These are phyloP conservation scores for Pyronema domesticum DNA, from an alignment of 495 filamentous ascomycete genomes.

Conservation along the genomic window DNA sequence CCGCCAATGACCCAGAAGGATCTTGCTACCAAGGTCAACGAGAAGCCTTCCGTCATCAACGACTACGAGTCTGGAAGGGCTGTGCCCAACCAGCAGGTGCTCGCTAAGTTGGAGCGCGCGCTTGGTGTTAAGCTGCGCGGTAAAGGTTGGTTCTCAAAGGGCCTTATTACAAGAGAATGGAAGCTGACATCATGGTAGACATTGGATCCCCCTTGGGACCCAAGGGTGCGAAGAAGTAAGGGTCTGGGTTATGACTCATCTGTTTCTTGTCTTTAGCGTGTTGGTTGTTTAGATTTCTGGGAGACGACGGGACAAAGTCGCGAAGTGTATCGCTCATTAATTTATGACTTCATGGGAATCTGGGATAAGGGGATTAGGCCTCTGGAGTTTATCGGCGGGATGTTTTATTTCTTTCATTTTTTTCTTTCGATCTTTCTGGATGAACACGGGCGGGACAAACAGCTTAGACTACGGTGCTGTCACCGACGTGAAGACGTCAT, in stretches of 20 bases:
- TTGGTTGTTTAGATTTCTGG: conserved; percentile 2
- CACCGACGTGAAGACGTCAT: neutral
- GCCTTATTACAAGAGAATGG: neutral
- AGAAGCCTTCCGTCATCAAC: conserved; percentile 57
- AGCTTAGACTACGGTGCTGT: neutral
- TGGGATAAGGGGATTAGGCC: neutral
- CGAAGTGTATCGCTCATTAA: neutral
- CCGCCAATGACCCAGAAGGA: conserved; percentile 95
- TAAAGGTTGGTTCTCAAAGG: conserved; percentile 8
- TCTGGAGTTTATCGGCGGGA: conserved; percentile 1
- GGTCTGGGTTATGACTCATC: neutral
- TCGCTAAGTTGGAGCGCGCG: conserved; percentile 61
- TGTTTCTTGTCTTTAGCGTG: neutral
- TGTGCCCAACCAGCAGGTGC: conserved; percentile 67
- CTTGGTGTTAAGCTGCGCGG: conserved; percentile 75
- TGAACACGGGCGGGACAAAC: neutral
- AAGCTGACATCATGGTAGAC: conserved; percentile 7
- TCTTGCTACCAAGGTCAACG: conserved; percentile 85
- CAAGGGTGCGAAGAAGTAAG: conserved; percentile 16
- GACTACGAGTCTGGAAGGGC: conserved; percentile 74
- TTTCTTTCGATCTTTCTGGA: neutral
- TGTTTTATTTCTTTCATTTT: neutral
- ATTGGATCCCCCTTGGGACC: conserved; percentile 21
- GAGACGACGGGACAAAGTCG: neutral
- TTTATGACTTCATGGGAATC: neutral